These are phyloP conservation scores for Colletotrichum paranaense DNA, from an alignment of 2,329 filamentous ascomycete genomes.

Conservation along the genomic window DNA sequence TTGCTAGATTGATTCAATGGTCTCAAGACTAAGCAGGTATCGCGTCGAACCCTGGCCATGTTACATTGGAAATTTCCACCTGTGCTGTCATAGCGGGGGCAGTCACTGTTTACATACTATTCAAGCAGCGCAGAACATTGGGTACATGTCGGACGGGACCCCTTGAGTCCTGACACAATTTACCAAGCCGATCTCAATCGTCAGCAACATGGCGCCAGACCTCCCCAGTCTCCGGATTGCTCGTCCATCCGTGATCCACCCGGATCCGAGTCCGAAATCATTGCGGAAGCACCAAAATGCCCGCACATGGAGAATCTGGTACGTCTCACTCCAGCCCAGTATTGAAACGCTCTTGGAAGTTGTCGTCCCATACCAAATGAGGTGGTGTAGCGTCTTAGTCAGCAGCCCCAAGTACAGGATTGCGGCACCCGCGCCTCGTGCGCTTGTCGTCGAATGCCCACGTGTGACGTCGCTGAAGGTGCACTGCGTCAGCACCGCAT, in stretches of 20 bases:
- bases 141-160: not conserved
- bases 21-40: constrained; percentile 15
- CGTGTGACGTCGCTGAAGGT: constrained; percentile 33
- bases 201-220: not conserved
- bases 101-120: not conserved
- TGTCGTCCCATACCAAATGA: not conserved
- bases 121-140: not conserved
- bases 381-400: constrained; percentile 12
- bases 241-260: not conserved
- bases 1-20: not conserved
- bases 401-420: constrained; percentile 11
- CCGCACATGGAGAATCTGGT: not conserved
- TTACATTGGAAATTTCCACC: constrained; percentile 26
- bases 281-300: not conserved
- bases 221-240: not conserved
- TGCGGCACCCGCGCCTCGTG: constrained; percentile 11
- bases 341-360: not conserved
- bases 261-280: not conserved
- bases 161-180: not conserved
- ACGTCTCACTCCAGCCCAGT: too few relatives aligned
- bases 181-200: not conserved
- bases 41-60: constrained; percentile 14
- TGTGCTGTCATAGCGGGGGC: constrained; percentile 31
- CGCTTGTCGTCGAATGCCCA: constrained; percentile 18
- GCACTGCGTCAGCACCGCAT: constrained; percentile 32